Conservation (phyloP, 2,329 filamentous ascomycete genomes). For the Arachnopeziza araneosa region DNA sequence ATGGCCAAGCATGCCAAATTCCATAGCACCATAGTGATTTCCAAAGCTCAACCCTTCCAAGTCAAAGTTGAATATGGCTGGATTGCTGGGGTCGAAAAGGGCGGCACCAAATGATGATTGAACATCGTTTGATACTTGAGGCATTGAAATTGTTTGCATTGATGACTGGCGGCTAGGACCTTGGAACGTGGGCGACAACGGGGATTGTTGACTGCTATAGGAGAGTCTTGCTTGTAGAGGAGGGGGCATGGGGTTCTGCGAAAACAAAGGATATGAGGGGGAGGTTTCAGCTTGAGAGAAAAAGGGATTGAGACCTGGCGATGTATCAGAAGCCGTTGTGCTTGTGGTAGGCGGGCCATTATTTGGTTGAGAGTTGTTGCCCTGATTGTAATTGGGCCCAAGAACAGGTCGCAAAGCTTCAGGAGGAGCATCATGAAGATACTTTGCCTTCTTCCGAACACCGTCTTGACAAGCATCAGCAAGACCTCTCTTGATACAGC, state of each 20-base stretch:
- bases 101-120: conserved; percentile 42
- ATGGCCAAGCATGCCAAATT: conserved; percentile 93
- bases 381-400: conserved; percentile 61
- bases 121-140: conserved; percentile 44
- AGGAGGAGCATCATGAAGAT: conserved; percentile 90
- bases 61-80: conserved; percentile 92
- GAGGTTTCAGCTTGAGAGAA: conserved; percentile 29
- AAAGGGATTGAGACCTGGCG: conserved; percentile 25
- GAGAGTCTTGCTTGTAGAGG: conserved; percentile 43
- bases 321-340: conserved; percentile 26
- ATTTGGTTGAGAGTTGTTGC: conserved; percentile 40
- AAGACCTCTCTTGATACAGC: conserved; percentile 90
- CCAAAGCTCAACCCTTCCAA: conserved; percentile 91
- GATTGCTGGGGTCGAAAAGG: conserved; percentile 87
- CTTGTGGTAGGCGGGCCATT: conserved; percentile 16
- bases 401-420: conserved; percentile 86
- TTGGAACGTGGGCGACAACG: conserved; percentile 66
- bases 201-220: conserved; percentile 65
- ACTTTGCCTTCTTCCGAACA: conserved; percentile 97
- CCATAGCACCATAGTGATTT: conserved; percentile 90
- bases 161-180: conserved; percentile 43
- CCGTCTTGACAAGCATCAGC: conserved; percentile 92
- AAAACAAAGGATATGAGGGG: conserved; percentile 34
- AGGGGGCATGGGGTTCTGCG: conserved; percentile 44
- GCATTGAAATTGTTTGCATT: conserved; percentile 34